Evolutionary conservation across 306 rosid species (phyloP).

Genomic region (Prunus davidiana): DNA sequence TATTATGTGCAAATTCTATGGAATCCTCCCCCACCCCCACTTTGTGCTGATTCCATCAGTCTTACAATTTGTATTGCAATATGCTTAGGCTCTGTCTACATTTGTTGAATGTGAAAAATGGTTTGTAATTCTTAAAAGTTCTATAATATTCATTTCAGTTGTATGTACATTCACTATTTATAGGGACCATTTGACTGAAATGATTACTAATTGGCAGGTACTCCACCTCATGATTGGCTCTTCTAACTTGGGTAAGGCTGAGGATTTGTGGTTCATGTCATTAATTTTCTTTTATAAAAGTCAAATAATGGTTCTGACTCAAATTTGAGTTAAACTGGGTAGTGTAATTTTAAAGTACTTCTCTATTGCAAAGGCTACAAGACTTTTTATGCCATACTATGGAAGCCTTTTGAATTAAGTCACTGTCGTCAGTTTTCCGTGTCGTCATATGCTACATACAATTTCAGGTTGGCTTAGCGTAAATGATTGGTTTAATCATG

Average conservation of each 20-base stretch:
- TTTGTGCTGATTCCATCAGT: not conserved
- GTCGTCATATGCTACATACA: not conserved
- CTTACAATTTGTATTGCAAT: not conserved
- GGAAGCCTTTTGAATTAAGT: not conserved
- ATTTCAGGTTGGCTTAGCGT: not conserved
- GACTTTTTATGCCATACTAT: not conserved
- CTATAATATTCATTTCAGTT: not conserved
- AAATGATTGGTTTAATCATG: not conserved
- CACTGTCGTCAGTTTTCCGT: not conserved
- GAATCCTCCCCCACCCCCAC: not conserved
- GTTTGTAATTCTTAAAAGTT: not conserved
- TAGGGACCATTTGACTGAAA: conserved; percentile 7
- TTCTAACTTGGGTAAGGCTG: conserved; percentile 62
- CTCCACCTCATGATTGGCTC: conserved; percentile 62
- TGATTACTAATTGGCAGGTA: conserved; percentile 45
- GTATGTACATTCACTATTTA: not conserved
- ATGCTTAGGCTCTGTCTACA: not conserved
- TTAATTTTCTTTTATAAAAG: not conserved
- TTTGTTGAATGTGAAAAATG: not conserved
- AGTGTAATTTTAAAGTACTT: not conserved
- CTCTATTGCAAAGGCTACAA: not conserved
- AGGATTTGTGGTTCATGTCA: not conserved
- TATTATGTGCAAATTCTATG: not conserved
- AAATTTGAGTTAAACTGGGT: not conserved
- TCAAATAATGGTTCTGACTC: conserved; percentile 6